These are phyloP conservation scores for Saccharomyces eubayanus DNA, from an alignment of 805 yeast genomes.

Conservation along the genomic window DNA sequence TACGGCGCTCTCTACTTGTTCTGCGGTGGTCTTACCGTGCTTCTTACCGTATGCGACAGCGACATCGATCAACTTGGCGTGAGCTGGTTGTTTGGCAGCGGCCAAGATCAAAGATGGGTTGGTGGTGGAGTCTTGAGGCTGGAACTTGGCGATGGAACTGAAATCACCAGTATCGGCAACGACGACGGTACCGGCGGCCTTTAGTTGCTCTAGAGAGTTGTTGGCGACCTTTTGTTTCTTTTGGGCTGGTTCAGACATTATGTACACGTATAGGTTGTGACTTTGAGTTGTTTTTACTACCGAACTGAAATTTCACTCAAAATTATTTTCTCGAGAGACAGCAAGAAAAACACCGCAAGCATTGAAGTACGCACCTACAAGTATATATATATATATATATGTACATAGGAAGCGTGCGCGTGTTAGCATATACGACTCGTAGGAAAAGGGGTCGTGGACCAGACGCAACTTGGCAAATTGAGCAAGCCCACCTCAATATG, in stretches of 20 bases:
- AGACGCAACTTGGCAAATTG: neutral
- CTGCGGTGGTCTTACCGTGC: slow-evolving; percentile 41
- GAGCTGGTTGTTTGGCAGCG: slow-evolving; percentile 81
- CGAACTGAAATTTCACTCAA: neutral
- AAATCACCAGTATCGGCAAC: slow-evolving; percentile 99
- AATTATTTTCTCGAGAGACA: neutral
- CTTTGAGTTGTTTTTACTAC: neutral
- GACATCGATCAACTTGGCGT: slow-evolving; percentile 76
- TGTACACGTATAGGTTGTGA: neutral
- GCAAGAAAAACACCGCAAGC: neutral
- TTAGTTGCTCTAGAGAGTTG: slow-evolving; percentile 80
- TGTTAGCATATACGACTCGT: neutral
- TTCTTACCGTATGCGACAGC: slow-evolving; percentile 78
- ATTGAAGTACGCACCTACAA: neutral
- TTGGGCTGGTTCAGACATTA: slow-evolving; percentile 15
- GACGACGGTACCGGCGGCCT: slow-evolving; percentile 88
- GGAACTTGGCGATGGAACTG: slow-evolving; percentile 90
- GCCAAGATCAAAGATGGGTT: slow-evolving; percentile 95
- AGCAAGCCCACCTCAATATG: neutral
- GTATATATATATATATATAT: neutral
- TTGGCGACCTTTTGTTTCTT: slow-evolving; percentile 32
- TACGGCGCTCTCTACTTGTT: slow-evolving; percentile 69
- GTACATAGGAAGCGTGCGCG: neutral
- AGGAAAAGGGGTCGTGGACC: neutral
- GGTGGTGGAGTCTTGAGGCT: slow-evolving; percentile 98